Base-by-base conservation (phyloP, 1,284 basidiomycete genomes). In the Cystobasidium sp. region DNA sequence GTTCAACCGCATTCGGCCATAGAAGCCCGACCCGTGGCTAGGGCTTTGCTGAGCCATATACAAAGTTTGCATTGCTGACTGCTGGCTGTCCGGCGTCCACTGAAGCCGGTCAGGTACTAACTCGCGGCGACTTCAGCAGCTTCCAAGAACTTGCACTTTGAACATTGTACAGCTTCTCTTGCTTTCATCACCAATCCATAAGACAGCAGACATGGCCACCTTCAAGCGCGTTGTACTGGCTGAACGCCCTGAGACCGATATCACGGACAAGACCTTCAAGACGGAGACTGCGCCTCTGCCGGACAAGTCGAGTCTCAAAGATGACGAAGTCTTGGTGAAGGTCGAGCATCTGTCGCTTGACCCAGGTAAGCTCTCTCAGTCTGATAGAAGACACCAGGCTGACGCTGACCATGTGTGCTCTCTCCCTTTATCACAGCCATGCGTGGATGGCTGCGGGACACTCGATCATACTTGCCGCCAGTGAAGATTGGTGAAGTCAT, bases 321-420 rank as follows among this genome's bases (percentile, higher is more conserved):
- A 39, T 4, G 80, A 78, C 41, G 75, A 81, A 41, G 79, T 80
- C 31, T 70, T 82, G 37, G 76, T 82, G 55, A 75, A 77, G 43
- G 80, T 81, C 59, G 80, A 82, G 73, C 81, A 79, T 67, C 74
- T 81, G 68, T 78, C 77, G 8, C 75, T 83, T 18, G 82, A 83
- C 74, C 82, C 82, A 46, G 66, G 66, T 68, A 44, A 12, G 66
- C 20, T 18, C 78, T 68, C 1, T 9, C 10, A 37, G 10, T 31
- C 18, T 14, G 20, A 6, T 61, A n/a, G 31, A 31, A 31, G 31
- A 31, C 20, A 44, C 41, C 44, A 63, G 3, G 20, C 47, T 16
- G 8, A 20, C 12, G 1, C 18, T 47, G 7, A 14, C 51, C 10
- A 6, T 52, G 2, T 14, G 1, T 3, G 9, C n/a, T 39, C n/a